Evolutionary conservation across 164 flowering plant genomes (phyloP).

Genomic region (Paratinospora sagittata): DNA sequence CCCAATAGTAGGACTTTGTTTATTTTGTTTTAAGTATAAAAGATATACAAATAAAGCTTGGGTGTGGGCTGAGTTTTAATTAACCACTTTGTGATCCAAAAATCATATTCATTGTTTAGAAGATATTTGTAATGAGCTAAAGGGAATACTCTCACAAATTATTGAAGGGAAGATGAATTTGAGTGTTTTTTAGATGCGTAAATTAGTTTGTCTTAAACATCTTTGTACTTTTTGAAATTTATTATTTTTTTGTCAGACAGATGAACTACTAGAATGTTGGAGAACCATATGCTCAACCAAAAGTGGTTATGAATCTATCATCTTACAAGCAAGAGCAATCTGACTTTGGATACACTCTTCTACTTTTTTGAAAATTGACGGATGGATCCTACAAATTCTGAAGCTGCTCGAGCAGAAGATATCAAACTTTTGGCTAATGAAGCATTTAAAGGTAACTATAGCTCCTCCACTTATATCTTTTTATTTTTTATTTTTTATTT

Average conservation of each 20-base stretch:
- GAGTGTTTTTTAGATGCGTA: no score
- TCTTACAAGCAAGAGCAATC: neutral
- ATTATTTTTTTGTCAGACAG: neutral
- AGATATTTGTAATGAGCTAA: no score
- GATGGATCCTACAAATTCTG: slow-evolving; percentile 51
- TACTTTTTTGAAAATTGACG: slow-evolving; percentile 18
- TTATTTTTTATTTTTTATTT: neutral
- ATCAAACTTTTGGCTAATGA: slow-evolving; percentile 75
- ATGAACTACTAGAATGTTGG: neutral
- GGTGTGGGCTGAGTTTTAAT: no score
- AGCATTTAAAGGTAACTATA: slow-evolving; percentile 72
- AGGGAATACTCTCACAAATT: no score
- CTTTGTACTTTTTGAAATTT: neutral
- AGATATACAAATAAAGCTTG: no score
- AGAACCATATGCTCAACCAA: neutral
- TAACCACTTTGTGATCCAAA: no score
- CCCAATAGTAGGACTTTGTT: no score
- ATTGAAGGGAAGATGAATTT: no score
- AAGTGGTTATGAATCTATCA: slow-evolving; percentile 6
- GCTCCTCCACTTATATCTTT: neutral
- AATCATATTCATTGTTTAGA: no score
- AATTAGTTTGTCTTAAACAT: neutral
- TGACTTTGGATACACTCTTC: neutral
- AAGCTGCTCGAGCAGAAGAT: slow-evolving; percentile 64
- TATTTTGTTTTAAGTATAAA: no score